Evolutionary conservation across 345 rosid species (phyloP).

Genomic region (Brassica rapa): DNA sequence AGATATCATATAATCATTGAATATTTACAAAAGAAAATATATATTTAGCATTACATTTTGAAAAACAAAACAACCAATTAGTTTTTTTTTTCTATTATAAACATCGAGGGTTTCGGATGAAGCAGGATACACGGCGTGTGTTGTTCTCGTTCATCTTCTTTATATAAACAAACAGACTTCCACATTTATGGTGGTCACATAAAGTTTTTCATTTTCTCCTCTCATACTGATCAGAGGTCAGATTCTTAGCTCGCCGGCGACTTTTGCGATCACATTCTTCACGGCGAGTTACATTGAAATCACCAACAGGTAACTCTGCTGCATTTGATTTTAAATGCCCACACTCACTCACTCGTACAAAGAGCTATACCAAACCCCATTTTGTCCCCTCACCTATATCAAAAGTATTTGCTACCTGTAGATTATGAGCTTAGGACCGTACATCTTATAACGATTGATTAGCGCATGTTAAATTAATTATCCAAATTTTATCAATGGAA

Average conservation of each 20-base stretch:
- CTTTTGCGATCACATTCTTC: neutral
- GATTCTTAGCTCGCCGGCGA: neutral
- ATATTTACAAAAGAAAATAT: neutral
- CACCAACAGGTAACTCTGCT: neutral
- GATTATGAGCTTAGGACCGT: too few species aligned
- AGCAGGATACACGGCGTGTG: neutral
- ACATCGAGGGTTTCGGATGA: neutral
- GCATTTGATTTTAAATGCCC: too few species aligned
- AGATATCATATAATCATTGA: neutral
- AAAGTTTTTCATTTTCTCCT: neutral
- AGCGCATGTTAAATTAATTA: too few species aligned
- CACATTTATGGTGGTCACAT: neutral
- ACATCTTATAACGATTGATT: too few species aligned
- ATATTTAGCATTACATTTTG: neutral
- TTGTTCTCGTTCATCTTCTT: neutral
- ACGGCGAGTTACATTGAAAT: neutral
- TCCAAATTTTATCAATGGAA: neutral
- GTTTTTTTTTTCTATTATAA: neutral
- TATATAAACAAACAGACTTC: neutral
- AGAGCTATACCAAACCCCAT: too few species aligned
- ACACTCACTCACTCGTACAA: too few species aligned
- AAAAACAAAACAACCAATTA: neutral
- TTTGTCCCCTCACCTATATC: too few species aligned
- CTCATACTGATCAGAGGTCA: neutral
- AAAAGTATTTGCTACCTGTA: too few species aligned